Evolutionary conservation across 768 basidiomycete genomes (phyloP), one percentile per base, ranked within the genome.

Genomic region (Hemileccinum rubropunctum): DNA sequence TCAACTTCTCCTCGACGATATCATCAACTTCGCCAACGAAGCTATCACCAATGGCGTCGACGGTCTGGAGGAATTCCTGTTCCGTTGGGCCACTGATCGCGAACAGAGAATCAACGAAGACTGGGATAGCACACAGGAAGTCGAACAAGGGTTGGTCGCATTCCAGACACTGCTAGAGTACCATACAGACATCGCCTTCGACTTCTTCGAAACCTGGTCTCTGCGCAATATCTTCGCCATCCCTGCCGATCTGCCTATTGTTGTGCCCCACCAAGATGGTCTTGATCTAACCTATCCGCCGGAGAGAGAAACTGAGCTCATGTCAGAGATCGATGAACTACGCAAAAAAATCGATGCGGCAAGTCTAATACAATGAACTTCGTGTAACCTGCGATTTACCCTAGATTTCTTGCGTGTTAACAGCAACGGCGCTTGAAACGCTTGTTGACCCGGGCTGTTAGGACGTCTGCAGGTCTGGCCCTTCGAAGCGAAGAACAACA

Each of bases 121-220:
- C 15, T 79, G 79, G 72, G 84, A 83, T 52, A 79, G 76, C 59
- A 83, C 75, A 11, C 80, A 85, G 50, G 86, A 89, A 52, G 76
- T 88, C 18, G 84, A 86, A 57, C 82, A 91, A 69, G 92, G 91
- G 2, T 70, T 93, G 2, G 86, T 91, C 43, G 79, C 88, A 20
- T 91, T 95, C 55, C 90, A 95, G 65, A 94, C 93, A 0, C 76
- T 95, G 38, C 76, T 97, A 13, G 90, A 94, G 61, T 83, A 83
- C 47, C 92, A 94, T 57, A 85, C 89, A 38, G 93, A 97, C 61
- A 78, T 91, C 39, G 93, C 92, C 0, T 91, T 95, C 52, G 93
- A 97, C 65, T 88, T 86, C 62, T 90, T 97, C 59, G 92, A 93
- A 69, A 85, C 84, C 0, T 95, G 93, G 92, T 84, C 83, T 11